Base-by-base conservation (phyloP, 768 basidiomycete species). In the Serendipita indica region DNA sequence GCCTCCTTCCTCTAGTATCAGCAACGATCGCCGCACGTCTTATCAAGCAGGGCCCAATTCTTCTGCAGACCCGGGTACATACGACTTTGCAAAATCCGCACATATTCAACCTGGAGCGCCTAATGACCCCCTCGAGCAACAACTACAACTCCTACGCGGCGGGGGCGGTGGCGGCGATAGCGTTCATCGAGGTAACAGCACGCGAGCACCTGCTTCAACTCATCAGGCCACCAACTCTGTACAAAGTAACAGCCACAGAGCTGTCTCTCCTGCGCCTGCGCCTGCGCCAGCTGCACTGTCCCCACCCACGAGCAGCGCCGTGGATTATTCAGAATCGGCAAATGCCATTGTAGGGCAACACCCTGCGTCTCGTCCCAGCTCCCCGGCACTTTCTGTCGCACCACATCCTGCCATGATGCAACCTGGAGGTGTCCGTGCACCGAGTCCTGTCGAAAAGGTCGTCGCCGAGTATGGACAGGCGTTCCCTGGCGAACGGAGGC, bases 331-430 rank as follows among this genome's bases (percentile, higher is more conserved):
- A 54, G 79, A 80, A 58, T 83, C 82, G 18, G 89, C 86, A 0
- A 82, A 91, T 60, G 63, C 81, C 37, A 77, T 92, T 30, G 86
- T 92, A n/a, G 89, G 89, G 16, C 68, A 75, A 0, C 84, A 86
- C 63, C 90, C 73, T 2, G 67, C 74, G 0, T 89, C 88, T 3
- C 81, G 89, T 30, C 78, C 92, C 0, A 64, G 78, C 2, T 89
- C 90, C 0, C 89, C 90, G 1, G 82, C 80, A 1, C 67, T 69
- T 0, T 65, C 66, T 6, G 64, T 67, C 22, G 72, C 74, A 3
- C 84, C 84, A 3, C 82, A 75, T n/a, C 79, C 86, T 1, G 84
- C 76, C 5, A 80, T 91, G 67, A 88, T 86, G 79, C 77, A 81
- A 46, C 82, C 86, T 4, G 41, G 28, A 56, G 60, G 16, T 57